These are phyloP conservation scores for Wallacemonas sp. DNA, from an alignment of 208 protist species.

Conservation along the genomic window DNA sequence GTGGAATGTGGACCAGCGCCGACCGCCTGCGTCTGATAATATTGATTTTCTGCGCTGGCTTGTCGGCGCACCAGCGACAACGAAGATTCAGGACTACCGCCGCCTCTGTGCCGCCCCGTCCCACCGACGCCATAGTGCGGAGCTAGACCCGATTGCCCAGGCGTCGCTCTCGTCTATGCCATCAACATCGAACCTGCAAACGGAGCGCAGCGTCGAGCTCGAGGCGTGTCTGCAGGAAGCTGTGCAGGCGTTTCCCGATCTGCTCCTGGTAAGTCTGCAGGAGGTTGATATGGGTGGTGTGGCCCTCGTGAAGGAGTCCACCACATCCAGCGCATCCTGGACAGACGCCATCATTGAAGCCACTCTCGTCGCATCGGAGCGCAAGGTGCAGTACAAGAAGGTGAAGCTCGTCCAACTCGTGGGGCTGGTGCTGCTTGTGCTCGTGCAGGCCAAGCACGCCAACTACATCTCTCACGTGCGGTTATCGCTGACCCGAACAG, in stretches of 20 bases:
- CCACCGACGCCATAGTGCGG: no score
- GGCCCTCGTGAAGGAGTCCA: constrained; percentile 75
- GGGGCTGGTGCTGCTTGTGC: constrained; percentile 73
- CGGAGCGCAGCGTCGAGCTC: neutral
- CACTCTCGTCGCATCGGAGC: constrained; percentile 40
- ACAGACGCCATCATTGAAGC: constrained; percentile 59
- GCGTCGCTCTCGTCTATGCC: neutral
- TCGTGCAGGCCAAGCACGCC: constrained; percentile 49
- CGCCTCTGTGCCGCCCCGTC: neutral
- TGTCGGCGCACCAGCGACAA: constrained; percentile 38
- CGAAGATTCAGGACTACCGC: constrained; percentile 34
- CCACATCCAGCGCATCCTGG: constrained; percentile 58
- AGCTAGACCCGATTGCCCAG: no score
- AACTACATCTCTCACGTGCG: constrained; percentile 73
- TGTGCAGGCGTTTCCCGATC: constrained; percentile 59
- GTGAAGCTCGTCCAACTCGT: constrained; percentile 78
- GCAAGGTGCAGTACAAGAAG: constrained; percentile 50
- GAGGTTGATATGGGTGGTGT: constrained; percentile 85
- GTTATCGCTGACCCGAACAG: constrained; percentile 72
- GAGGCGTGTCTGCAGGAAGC: constrained; percentile 20
- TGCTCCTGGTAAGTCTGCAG: constrained; percentile 80
- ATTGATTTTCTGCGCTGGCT: constrained; percentile 47
- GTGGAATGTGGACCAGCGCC: constrained; percentile 78
- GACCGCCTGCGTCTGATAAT: constrained; percentile 30
- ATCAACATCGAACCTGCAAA: neutral